Conservation (phyloP, 2,329 filamentous ascomycete species). For the Monosporascus ibericus region DNA sequence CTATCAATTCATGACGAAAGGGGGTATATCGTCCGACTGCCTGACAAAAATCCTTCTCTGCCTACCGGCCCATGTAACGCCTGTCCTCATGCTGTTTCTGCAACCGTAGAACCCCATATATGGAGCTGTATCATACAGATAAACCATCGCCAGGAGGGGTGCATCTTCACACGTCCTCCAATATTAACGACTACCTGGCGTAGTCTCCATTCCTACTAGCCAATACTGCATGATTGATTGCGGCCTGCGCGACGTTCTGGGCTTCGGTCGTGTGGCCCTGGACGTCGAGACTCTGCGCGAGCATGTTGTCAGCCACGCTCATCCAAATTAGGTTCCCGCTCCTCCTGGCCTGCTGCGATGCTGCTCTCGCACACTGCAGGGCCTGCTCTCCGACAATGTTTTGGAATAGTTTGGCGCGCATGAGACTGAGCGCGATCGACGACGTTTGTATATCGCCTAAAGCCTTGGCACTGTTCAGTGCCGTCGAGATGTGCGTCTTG, state of each 20-base stretch:
- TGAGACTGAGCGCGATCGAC: conserved; percentile 77
- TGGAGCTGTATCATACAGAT: no score
- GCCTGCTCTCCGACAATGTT: conserved; percentile 77
- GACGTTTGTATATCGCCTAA: conserved; percentile 73
- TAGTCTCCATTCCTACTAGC: conserved; percentile 5
- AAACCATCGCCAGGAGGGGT: no score
- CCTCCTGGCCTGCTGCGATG: conserved; percentile 59
- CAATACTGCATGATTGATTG: conserved; percentile 19
- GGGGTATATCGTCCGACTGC: no score
- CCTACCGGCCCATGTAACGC: no score
- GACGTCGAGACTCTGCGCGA: conserved; percentile 68
- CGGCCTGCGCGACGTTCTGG: conserved; percentile 32
- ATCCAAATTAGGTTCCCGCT: conserved; percentile 70
- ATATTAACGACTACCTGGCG: not conserved
- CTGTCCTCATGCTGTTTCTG: no score
- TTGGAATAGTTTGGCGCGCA: conserved; percentile 77
- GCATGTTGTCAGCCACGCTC: conserved; percentile 74
- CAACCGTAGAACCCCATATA: no score
- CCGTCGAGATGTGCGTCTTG: conserved; percentile 70
- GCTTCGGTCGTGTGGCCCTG: conserved; percentile 58
- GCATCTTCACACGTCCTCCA: no score
- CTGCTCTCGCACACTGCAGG: conserved; percentile 68
- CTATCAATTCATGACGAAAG: no score
- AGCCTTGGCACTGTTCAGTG: conserved; percentile 62
- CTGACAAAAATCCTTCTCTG: no score